phyloP scores from a whole-genome alignment of 441 rosid species.

The Aleurites moluccanus region DNA sequence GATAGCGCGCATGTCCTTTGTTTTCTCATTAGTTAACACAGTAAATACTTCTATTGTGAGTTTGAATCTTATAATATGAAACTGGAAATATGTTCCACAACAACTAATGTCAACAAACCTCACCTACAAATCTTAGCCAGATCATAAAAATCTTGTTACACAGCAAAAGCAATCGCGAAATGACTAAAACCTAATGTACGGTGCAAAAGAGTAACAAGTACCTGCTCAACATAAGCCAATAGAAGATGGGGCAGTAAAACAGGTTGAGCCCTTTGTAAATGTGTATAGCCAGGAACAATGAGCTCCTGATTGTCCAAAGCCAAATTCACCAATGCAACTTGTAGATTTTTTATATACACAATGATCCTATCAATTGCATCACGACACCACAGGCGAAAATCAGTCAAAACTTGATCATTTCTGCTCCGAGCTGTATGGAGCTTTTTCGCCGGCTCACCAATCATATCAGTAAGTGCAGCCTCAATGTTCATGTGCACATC shows the following conservation, averaged over 20 bases:
- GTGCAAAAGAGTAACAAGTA: conserved; percentile 21
- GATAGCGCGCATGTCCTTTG: background rate
- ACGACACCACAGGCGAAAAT: conserved; percentile 91
- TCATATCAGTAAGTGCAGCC: conserved; percentile 84
- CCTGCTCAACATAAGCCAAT: conserved; percentile 89
- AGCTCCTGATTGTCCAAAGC: conserved; percentile 67
- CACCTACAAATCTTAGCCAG: background rate
- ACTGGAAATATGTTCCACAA: background rate
- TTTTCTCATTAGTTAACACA: background rate
- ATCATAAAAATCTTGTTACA: background rate
- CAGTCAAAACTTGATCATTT: conserved; percentile 88
- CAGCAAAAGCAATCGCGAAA: background rate
- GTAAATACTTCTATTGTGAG: background rate
- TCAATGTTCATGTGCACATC: conserved; percentile 99
- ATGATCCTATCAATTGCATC: conserved; percentile 74
- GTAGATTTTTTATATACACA: conserved; percentile 48
- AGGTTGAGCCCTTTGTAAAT: conserved; percentile 94
- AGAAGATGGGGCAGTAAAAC: conserved; percentile 83
- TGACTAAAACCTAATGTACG: background rate
- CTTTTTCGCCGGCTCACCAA: conserved; percentile 95
- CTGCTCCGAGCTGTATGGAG: conserved; percentile 94
- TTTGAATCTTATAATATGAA: background rate
- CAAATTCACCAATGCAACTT: conserved; percentile 59
- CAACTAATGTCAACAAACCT: background rate
- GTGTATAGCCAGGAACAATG: conserved; percentile 89